Conservation (phyloP, 345 rosid species). For the Boechera retrofracta region DNA sequence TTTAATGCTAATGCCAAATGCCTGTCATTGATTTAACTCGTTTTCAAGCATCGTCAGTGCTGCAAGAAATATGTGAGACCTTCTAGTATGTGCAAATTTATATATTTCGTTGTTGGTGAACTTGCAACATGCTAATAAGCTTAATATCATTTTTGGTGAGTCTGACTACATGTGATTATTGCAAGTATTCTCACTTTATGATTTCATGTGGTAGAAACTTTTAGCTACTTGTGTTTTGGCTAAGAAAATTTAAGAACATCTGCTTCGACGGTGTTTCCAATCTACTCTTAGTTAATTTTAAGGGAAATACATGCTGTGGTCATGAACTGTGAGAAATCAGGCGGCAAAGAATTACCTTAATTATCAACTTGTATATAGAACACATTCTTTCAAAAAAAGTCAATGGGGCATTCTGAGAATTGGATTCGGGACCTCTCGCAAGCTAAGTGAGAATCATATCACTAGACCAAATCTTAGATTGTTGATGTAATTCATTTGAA, state of each 20-base stretch:
- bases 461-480: conserved; percentile 75
- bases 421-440: conserved; percentile 69
- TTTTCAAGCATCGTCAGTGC: not conserved
- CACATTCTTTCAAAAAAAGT: not conserved
- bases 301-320: not conserved
- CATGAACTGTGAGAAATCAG: conserved; percentile 6
- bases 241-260: not conserved
- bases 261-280: not conserved
- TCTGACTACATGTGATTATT: not conserved
- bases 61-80: not conserved
- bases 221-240: not conserved
- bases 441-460: conserved; percentile 86
- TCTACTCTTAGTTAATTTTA: not conserved
- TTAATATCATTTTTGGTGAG: not conserved
- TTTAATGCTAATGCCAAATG: not conserved
- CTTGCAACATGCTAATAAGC: not conserved
- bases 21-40: not conserved
- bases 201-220: not conserved
- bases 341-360: not conserved
- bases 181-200: not conserved
- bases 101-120: not conserved
- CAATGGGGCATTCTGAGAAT: too few relatives aligned
- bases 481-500: not conserved
- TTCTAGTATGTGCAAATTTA: not conserved
- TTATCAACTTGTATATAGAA: not conserved